These are phyloP conservation scores for Fraxinus floribunda DNA, from an alignment of 305 asterid genomes.

Conservation along the genomic window DNA sequence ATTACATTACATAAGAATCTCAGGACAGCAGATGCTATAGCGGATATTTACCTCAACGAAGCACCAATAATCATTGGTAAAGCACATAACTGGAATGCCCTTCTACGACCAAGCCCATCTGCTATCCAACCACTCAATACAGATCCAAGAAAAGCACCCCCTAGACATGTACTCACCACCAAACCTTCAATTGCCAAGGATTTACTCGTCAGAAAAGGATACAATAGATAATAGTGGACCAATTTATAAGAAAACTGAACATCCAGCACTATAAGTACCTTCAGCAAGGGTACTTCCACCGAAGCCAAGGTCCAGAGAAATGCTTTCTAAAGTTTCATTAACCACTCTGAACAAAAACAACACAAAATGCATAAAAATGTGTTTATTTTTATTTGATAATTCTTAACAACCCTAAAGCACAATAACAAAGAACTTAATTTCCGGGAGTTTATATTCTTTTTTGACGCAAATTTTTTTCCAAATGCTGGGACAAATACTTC, in stretches of 20 bases:
- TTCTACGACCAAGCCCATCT: slow-evolving; percentile 83
- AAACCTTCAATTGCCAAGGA: slow-evolving; percentile 53
- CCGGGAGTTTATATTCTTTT: background rate
- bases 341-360: slow-evolving; percentile 61
- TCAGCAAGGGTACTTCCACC: slow-evolving; percentile 81
- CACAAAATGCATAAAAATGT: slow-evolving; percentile 19
- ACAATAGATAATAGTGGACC: background rate
- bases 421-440: background rate
- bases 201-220: slow-evolving; percentile 16
- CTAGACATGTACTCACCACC: slow-evolving; percentile 92
- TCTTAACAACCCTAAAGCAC: slow-evolving; percentile 8
- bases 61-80: slow-evolving; percentile 87
- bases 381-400: slow-evolving; percentile 1
- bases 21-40: background rate
- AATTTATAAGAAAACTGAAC: slow-evolving; percentile 17
- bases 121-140: slow-evolving; percentile 75
- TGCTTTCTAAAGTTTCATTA: slow-evolving; percentile 87
- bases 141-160: slow-evolving; percentile 90
- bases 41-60: slow-evolving; percentile 54
- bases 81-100: slow-evolving; percentile 84
- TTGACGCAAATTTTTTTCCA: background rate
- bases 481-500: background rate
- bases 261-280: slow-evolving; percentile 46
- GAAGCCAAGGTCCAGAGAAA: slow-evolving; percentile 83
- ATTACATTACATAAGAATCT: background rate